A percentile compares a stretch with the other conserved stretches of the same genome.
phyloP scores from a whole-genome alignment of 176 grass and related monocot species.

The Rhipidocladum racemiflorum region DNA sequence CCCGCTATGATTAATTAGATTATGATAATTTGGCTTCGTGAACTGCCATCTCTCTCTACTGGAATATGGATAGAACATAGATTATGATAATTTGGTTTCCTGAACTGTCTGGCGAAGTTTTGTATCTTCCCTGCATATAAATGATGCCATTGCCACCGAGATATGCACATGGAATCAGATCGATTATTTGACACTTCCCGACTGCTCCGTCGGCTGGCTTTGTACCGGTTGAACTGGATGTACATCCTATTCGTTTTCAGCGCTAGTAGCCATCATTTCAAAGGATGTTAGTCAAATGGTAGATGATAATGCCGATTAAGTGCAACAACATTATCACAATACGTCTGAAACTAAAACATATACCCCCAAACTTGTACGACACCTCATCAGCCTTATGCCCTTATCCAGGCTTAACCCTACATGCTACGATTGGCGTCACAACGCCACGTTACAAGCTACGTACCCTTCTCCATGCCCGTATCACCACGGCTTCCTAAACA shows the following conservation, averaged over 20 bases:
- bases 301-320: not conserved
- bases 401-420: slow-evolving; percentile 13
- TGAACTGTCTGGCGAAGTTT: slow-evolving; percentile 12
- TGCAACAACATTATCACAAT: not conserved
- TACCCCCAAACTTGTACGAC: slow-evolving; percentile 25
- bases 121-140: slow-evolving; percentile 22
- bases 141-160: slow-evolving; percentile 3
- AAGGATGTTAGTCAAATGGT: not conserved
- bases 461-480: slow-evolving; percentile 17
- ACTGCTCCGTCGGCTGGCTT: not conserved
- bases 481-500: slow-evolving; percentile 13
- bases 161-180: slow-evolving; percentile 26
- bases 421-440: slow-evolving; percentile 10
- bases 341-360: slow-evolving; percentile 31
- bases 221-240: not conserved
- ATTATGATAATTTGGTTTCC: slow-evolving; percentile 22
- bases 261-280: not conserved
- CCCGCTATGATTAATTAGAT: slow-evolving; percentile 54
- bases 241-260: not conserved
- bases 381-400: slow-evolving; percentile 33
- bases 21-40: slow-evolving; percentile 41
- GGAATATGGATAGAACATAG: slow-evolving; percentile 30
- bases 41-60: slow-evolving; percentile 30
- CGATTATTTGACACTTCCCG: not conserved
- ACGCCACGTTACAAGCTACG: slow-evolving; percentile 35